Evolutionary conservation across 164 flowering plant species (phyloP), one percentile per base, ranked within the genome.

Genomic region (Aristolochia contorta): DNA sequence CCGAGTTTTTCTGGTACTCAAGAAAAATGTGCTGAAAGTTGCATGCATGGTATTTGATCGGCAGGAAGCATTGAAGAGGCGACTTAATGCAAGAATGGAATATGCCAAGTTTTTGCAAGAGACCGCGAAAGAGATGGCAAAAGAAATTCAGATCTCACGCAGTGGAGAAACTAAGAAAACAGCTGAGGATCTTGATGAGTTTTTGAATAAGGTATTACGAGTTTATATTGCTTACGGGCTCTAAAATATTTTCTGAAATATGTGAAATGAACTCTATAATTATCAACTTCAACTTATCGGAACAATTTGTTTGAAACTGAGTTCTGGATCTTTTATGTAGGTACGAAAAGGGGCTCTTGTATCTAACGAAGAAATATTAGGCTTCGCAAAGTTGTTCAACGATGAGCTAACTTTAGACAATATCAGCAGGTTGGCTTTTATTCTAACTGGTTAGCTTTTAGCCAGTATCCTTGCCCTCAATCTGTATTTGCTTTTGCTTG

Each of bases 91-190:
- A 53, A 78, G 97, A 67, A 90, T 93, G 56, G 98, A 87, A 71
- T 87, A 87, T 73, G 97, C 98, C 43, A 93, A 86, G 79, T 93
- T 93, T 76, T 85, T 93, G 60, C 98, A 93, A 63, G 93, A 90
- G 12, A 93, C 97, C 12, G 99, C 78, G 43, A 87, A 82, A 75
- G 99, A 93, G 79, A 93, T 93, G 99, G 97, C 99, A 19, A 88
- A 86, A 71, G 99, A 93, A 75, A 84, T 93, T 54, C 84, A 93
- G 67, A 79, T 77, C 69, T 80, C 96, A 52, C 72, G 85, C 43
- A 85, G 92, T 82, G 99, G 96, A 69, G 99, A 93, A 64, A 66
- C 72, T 56, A 90, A 88, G 76, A 76, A 85, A 64, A 90, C 97
- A 37, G 99, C 96, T 2, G 94, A 87, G 73, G 99, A 90, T 79